These are phyloP conservation scores for Pythium utonaiense DNA, from an alignment of 352 stramenopile species.

Conservation along the genomic window DNA sequence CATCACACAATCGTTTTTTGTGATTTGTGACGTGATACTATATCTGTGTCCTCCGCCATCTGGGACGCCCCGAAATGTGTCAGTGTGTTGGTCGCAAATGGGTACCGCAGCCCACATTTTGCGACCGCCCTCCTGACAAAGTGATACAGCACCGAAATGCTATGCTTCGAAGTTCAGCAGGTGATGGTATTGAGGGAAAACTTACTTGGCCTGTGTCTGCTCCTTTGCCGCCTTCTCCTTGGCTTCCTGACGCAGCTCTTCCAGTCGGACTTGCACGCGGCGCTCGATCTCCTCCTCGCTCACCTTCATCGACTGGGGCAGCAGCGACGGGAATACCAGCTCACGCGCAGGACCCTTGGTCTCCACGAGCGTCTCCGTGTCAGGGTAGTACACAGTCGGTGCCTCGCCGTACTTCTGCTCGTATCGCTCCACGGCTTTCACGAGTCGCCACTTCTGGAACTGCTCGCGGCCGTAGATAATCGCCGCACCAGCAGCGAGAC, in stretches of 20 bases:
- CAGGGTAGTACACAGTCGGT: slow-evolving; percentile 59
- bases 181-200: no score
- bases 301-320: slow-evolving; percentile 67
- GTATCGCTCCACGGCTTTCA: slow-evolving; percentile 73
- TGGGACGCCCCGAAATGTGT: no score
- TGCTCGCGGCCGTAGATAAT: slow-evolving; percentile 62
- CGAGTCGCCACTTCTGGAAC: slow-evolving; percentile 74
- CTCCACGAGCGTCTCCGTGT: slow-evolving; percentile 56
- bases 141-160: no score
- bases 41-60: neutral
- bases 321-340: slow-evolving; percentile 66
- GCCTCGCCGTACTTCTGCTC: slow-evolving; percentile 72
- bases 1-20: slow-evolving; percentile 6
- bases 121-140: no score
- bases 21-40: neutral
- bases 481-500: slow-evolving; percentile 52
- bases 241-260: slow-evolving; percentile 50
- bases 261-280: slow-evolving; percentile 66
- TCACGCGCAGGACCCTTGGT: slow-evolving; percentile 49
- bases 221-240: slow-evolving; percentile 27
- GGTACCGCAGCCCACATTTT: neutral
- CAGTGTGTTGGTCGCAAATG: no score
- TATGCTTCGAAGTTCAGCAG: no score
- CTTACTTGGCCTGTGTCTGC: slow-evolving; percentile 9
- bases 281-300: slow-evolving; percentile 76